Percentiles rank a stretch among this genome's conserved stretches.
Evolutionary conservation across 495 filamentous ascomycete genomes (phyloP).

Genomic region (Penicillium canescens): DNA sequence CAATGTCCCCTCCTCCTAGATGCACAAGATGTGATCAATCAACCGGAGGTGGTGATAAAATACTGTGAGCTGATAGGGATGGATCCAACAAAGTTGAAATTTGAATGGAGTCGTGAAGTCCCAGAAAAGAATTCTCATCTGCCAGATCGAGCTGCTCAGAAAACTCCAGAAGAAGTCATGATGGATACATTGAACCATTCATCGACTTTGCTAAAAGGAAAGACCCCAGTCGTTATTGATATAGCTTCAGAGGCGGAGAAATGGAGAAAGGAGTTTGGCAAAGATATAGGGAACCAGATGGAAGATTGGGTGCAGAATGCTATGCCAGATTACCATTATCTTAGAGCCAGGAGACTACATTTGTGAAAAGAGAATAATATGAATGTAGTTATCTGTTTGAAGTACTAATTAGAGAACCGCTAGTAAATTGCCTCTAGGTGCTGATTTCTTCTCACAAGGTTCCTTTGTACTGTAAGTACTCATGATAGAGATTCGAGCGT

Average conservation of each 20-base stretch:
- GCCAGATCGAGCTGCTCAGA: background rate
- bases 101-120: slow-evolving; percentile 32
- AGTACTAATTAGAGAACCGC: no score
- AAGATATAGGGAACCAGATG: slow-evolving; percentile 30
- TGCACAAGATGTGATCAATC: slow-evolving; percentile 46
- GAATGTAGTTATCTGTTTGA: no score
- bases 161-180: slow-evolving; percentile 19
- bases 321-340: slow-evolving; percentile 49
- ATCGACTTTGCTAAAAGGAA: slow-evolving; percentile 36
- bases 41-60: slow-evolving; percentile 28
- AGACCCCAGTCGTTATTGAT: slow-evolving; percentile 33
- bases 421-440: no score
- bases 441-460: no score
- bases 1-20: slow-evolving; percentile 40
- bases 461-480: no score
- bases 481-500: no score
- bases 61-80: slow-evolving; percentile 37
- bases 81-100: slow-evolving; percentile 32
- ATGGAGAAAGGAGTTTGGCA: slow-evolving; percentile 50
- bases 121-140: background rate
- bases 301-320: slow-evolving; percentile 37
- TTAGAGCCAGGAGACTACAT: slow-evolving; percentile 31
- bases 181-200: slow-evolving; percentile 32
- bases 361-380: no score
- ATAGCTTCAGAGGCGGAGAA: slow-evolving; percentile 40